These are phyloP conservation scores for Pascua guehoae DNA, from an alignment of 1,284 basidiomycete species.

Conservation along the genomic window DNA sequence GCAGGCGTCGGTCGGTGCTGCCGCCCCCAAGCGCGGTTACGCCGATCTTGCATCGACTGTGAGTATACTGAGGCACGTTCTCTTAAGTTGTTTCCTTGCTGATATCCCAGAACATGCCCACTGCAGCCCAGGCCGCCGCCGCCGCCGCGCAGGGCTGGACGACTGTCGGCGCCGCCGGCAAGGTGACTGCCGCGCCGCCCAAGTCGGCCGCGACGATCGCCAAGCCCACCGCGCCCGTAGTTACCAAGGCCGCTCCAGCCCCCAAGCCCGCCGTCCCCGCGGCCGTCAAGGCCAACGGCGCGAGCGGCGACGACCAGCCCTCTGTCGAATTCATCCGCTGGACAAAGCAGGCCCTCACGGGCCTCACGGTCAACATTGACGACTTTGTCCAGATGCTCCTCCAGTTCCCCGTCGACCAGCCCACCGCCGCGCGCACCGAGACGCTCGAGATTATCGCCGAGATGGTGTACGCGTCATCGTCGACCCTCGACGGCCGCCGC, in stretches of 20 bases:
- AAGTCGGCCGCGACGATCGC: constrained; percentile 32
- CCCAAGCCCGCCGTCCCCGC: constrained; percentile 15
- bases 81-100: no score
- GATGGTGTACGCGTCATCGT: constrained; percentile 86
- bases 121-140: constrained; percentile 50
- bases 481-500: constrained; percentile 87
- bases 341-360: constrained; percentile 82
- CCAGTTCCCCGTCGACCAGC: constrained; percentile 83
- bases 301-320: constrained; percentile 58
- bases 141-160: constrained; percentile 70
- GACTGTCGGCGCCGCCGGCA: constrained; percentile 76
- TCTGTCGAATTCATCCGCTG: constrained; percentile 88
- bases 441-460: constrained; percentile 87
- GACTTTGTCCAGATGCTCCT: constrained; percentile 89
- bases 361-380: constrained; percentile 60
- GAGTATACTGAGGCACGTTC: no score
- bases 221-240: constrained; percentile 25
- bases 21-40: constrained; percentile 62
- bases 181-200: constrained; percentile 51
- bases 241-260: constrained; percentile 10
- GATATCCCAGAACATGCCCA: background rate
- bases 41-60: constrained; percentile 64
- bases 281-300: constrained; percentile 20
- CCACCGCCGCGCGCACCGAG: constrained; percentile 54
- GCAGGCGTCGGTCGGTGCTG: constrained; percentile 26